Conservation (phyloP, 805 yeast species). For the Metschnikowia noctiluminum region DNA sequence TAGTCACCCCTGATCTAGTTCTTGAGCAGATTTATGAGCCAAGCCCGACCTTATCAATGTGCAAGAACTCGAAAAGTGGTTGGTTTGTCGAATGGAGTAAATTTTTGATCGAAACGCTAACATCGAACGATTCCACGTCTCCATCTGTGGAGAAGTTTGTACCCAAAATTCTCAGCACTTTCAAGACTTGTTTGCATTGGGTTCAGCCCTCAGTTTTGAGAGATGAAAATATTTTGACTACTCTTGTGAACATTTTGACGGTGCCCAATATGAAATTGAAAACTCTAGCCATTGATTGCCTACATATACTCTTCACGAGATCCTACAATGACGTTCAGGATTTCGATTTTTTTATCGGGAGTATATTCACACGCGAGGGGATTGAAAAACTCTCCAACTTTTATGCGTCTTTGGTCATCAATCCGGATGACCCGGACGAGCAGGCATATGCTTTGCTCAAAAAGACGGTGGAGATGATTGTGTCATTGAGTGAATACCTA, state of each 20-base stretch:
- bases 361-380: constrained; percentile 73
- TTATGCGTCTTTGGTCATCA: constrained; percentile 56
- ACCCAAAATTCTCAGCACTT: constrained; percentile 69
- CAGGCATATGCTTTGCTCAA: constrained; percentile 76
- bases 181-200: constrained; percentile 92
- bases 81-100: constrained; percentile 79
- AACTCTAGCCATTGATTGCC: constrained; percentile 83
- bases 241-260: constrained; percentile 57
- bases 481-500: constrained; percentile 76
- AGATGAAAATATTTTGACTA: constrained; percentile 59
- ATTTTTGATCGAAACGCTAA: constrained; percentile 33
- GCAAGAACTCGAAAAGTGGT: constrained; percentile 73
- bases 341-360: constrained; percentile 73
- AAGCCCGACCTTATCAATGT: constrained; percentile 57
- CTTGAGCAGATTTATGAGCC: constrained; percentile 61
- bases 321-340: constrained; percentile 63
- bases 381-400: constrained; percentile 63
- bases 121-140: constrained; percentile 26
- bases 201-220: constrained; percentile 73
- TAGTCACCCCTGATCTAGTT: constrained; percentile 68
- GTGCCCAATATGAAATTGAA: constrained; percentile 64
- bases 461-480: constrained; percentile 90
- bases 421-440: constrained; percentile 75
- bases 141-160: constrained; percentile 44
- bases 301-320: constrained; percentile 85